Conservation (phyloP, 192 early-diverging fungal species). For the Chytriomyces confervae region DNA sequence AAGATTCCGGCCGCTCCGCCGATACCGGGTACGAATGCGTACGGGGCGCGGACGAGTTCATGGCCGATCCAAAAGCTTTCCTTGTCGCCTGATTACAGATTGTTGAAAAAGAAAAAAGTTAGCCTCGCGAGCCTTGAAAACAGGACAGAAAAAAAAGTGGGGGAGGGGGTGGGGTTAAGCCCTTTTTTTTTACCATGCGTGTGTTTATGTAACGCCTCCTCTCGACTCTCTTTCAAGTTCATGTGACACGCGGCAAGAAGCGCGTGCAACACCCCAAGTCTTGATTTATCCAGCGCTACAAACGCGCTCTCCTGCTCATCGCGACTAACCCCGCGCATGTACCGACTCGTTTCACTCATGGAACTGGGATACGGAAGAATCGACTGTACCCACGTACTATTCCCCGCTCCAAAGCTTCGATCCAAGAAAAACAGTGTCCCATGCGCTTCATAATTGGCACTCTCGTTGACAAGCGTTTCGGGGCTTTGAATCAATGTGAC, state of each 20-base stretch:
- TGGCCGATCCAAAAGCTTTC: slow-evolving; percentile 72
- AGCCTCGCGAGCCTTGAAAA: not conserved
- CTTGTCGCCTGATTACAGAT: slow-evolving; percentile 61
- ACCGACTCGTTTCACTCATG: slow-evolving; percentile 45
- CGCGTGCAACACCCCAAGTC: slow-evolving; percentile 49
- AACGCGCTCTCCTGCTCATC: slow-evolving; percentile 74
- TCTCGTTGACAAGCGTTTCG: slow-evolving; percentile 46
- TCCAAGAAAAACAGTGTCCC: slow-evolving; percentile 69
- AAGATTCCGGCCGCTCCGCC: slow-evolving; percentile 34
- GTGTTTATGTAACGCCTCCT: slow-evolving; percentile 34
- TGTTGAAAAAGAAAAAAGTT: slow-evolving; percentile 15
- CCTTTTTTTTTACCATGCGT: slow-evolving; percentile 22
- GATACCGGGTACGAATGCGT: slow-evolving; percentile 38
- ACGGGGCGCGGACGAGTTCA: slow-evolving; percentile 65
- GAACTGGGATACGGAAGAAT: slow-evolving; percentile 55
- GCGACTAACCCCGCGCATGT: slow-evolving; percentile 46
- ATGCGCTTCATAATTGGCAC: slow-evolving; percentile 50
- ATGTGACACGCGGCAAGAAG: slow-evolving; percentile 64
- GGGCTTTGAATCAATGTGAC: slow-evolving; percentile 66
- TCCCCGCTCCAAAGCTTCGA: slow-evolving; percentile 56
- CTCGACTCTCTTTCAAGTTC: slow-evolving; percentile 50
- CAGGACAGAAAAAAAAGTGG: not conserved
- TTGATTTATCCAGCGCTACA: slow-evolving; percentile 66
- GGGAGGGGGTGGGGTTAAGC: not conserved
- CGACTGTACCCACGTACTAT: slow-evolving; percentile 56